Base-by-base conservation (phyloP, 257 asterid species). In the Osmanthus fragrans region DNA sequence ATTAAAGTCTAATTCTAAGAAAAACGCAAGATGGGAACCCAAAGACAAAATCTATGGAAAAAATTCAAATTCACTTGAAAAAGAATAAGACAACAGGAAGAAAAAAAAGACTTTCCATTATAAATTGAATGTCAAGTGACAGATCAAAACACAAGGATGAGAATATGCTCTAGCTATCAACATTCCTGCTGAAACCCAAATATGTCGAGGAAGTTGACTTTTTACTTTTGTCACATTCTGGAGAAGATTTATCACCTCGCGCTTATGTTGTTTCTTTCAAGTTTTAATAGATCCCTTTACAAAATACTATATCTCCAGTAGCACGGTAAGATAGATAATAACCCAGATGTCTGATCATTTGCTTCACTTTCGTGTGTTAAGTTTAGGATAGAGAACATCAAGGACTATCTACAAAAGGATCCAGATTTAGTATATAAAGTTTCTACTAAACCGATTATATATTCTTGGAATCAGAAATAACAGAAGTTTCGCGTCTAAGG, bases 361-460 rank as follows among this genome's bases (percentile, higher is more conserved):
- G 76, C 70, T 74, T 63, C 70, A 70, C 18, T 29, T 18, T 4
- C 33, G 29, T 47, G 56, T 56, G 65, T 23, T 1, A 70, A 39
- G 49, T 75, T 37, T 34, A 11, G 51, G 64, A 6, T 29, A 12
- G 9, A 33, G n/a, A 23, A 72, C 25, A 72, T 69, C 54, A 72
- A 71, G 51, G 45, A 29, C 23, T 29, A 45, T 25, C 18, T 23
- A 60, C 5, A 25, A 39, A 34, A 32, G 23, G 60, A 30, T 42
- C 64, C 45, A 73, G 72, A 29, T 34, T 63, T 11, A 36, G 39
- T 45, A 76, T 36, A 67, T 15, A 56, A 75, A 64, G 72, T 73
- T 45, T n/a, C 29, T 73, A n/a, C 71, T 60, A 70, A 70, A 75
- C 77, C 58, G 58, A 75, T 54, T 58, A 42, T 25, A 30, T 11